Base-by-base conservation (phyloP, 192 early-diverging fungal species). In the Haplosporangium gracile region DNA sequence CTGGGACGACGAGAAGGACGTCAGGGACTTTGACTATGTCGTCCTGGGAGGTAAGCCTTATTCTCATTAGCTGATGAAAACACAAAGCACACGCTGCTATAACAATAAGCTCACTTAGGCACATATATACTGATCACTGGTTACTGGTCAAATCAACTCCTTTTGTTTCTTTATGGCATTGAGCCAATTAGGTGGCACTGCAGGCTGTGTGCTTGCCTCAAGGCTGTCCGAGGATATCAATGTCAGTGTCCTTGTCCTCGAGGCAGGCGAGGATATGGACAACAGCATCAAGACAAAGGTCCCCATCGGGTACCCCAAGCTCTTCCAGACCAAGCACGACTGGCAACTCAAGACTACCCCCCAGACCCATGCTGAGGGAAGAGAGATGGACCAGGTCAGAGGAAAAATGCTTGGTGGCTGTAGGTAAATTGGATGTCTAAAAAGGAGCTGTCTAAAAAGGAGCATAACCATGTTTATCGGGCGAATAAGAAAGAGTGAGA, bases 141-240 rank as follows among this genome's bases (percentile, higher is more conserved):
- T 75, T 9, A 22, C 11, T 15, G 20, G 5, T 55, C 47, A 42
- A 49, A 45, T n/a, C 72, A 51, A 8, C 71, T 24, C 9, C 8
- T 8, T 8, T 68, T 24, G 43, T 45, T 74, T 26, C 6, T 42
- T 49, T 74, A 2, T 51, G n/a, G 39, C 36, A 53, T 18, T 68
- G 68, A 32, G 24, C 32, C 9, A 47, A 43, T 42, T 60, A 81
- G 80, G 80, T 43, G 80, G 80, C 13, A 76, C 80, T 20, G 73
- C 80, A 11, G 80, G 80, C 10, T 81, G 80, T 39, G 80, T 81
- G 18, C 38, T 81, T 36, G 80, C 80, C 6, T 70, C 74, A 36
- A 63, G 80, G 10, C n/a, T 81, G 29, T 45, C 73, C 4, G 80
- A 81, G 42, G 80, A 81, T 24, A 74, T 69, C 7, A 70, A 53